These are phyloP conservation scores for Colletotrichum liriopes DNA, from an alignment of 2,329 filamentous ascomycete species.

Conservation along the genomic window DNA sequence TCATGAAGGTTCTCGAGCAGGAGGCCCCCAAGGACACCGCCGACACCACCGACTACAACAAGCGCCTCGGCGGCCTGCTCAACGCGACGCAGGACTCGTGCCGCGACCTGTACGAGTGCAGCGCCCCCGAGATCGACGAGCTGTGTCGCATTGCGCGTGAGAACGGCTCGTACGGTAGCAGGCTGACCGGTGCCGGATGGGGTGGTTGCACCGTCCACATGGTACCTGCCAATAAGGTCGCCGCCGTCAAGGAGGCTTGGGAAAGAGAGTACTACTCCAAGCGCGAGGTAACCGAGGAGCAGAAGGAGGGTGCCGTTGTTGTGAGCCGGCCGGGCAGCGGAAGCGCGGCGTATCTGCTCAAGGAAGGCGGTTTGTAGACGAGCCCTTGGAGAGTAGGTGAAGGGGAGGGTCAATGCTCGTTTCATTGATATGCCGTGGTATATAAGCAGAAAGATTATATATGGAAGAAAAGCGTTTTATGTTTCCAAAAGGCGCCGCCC, in stretches of 20 bases:
- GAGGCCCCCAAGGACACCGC: constrained; percentile 55
- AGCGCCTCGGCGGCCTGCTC: constrained; percentile 83
- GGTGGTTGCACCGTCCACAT: constrained; percentile 96
- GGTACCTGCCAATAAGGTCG: constrained; percentile 86
- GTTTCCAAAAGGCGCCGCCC: background rate
- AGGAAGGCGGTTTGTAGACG: constrained; percentile 45
- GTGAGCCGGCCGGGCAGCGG: constrained; percentile 90
- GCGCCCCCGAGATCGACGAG: constrained; percentile 91
- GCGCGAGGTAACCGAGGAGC: constrained; percentile 76
- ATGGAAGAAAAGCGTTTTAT: background rate
- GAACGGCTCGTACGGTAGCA: constrained; percentile 86
- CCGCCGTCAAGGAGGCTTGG: constrained; percentile 83
- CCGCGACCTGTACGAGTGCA: constrained; percentile 90
- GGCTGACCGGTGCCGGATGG: constrained; percentile 95
- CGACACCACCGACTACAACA: constrained; percentile 74
- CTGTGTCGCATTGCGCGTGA: constrained; percentile 84
- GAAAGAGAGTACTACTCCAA: constrained; percentile 86
- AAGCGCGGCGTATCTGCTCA: constrained; percentile 67
- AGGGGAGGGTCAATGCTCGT: background rate
- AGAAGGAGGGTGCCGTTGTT: constrained; percentile 84
- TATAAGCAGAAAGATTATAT: background rate
- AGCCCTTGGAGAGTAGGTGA: background rate
- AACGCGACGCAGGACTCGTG: constrained; percentile 93
- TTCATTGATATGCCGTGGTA: background rate
- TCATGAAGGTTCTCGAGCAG: constrained; percentile 82